phyloP scores from a whole-genome alignment of 768 basidiomycete species.

The Tulasnella sp. region DNA sequence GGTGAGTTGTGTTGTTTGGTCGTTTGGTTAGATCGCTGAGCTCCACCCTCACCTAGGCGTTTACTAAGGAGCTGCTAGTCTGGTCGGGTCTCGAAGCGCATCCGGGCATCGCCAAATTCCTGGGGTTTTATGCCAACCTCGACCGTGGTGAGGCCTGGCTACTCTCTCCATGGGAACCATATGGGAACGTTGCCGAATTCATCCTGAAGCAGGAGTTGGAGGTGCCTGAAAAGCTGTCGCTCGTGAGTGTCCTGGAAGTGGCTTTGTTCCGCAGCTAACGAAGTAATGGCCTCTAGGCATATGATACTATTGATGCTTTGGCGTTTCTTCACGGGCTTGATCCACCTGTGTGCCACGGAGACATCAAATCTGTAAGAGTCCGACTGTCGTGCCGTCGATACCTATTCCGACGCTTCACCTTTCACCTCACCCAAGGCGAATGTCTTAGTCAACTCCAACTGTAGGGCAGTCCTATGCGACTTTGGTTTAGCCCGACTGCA shows the following conservation, averaged over 20 bases:
- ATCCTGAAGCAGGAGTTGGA: background rate
- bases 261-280: background rate
- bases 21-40: no score
- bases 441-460: conserved; percentile 5
- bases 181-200: conserved; percentile 5
- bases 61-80: background rate
- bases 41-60: background rate
- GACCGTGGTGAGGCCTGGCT: background rate
- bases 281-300: background rate
- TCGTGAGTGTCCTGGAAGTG: background rate
- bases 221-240: background rate
- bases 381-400: background rate
- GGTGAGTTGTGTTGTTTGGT: no score
- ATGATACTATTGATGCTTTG: background rate
- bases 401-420: background rate
- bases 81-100: conserved; percentile 5
- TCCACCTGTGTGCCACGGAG: conserved; percentile 24
- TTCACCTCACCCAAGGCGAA: background rate
- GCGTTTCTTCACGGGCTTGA: conserved; percentile 1
- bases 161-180: background rate
- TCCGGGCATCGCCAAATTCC: conserved; percentile 6
- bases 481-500: conserved; percentile 3
- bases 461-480: conserved; percentile 23
- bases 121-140: background rate
- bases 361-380: conserved; percentile 16